phyloP scores from a whole-genome alignment of 768 basidiomycete genomes.

The Auriscalpium orientale region DNA sequence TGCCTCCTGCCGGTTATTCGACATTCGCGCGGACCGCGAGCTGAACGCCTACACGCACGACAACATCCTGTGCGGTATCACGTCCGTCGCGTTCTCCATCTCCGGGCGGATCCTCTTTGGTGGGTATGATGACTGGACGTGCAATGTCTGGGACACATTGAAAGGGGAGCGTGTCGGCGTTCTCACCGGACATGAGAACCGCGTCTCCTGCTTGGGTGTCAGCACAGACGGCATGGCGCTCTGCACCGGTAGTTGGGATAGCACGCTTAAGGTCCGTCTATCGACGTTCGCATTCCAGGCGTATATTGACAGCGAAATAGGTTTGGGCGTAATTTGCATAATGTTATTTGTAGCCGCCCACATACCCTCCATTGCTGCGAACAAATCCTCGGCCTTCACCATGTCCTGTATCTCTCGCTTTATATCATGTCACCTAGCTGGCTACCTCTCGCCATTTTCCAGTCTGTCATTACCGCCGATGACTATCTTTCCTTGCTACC shows the following conservation, averaged over 20 bases:
- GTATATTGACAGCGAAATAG: constrained; percentile 28
- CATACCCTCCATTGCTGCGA: background rate
- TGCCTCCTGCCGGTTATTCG: constrained; percentile 95
- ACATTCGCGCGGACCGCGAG: constrained; percentile 96
- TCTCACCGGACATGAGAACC: constrained; percentile 95
- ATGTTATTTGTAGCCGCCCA: background rate
- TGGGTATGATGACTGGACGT: constrained; percentile 99
- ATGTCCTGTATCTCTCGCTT: constrained; percentile 43
- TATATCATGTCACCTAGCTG: constrained; percentile 33
- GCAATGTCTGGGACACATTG: constrained; percentile 99
- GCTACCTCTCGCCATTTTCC: constrained; percentile 39
- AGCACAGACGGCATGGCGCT: constrained; percentile 96
- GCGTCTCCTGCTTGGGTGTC: constrained; percentile 94
- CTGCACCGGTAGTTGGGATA: constrained; percentile 98
- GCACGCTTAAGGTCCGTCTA: constrained; percentile 78
- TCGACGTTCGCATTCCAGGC: background rate
- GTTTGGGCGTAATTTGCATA: constrained; percentile 67
- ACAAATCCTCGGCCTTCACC: constrained; percentile 19
- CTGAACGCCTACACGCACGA: constrained; percentile 96
- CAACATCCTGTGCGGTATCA: constrained; percentile 98
- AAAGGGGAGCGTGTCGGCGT: constrained; percentile 98
- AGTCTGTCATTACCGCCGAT: constrained; percentile 56
- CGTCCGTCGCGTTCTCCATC: constrained; percentile 96
- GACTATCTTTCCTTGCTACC: constrained; percentile 22
- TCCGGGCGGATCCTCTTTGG: constrained; percentile 97